Percentiles rank a stretch among this genome's conserved stretches.
Conservation (phyloP, 2,329 filamentous ascomycete genomes). For the Penicillium sp. region DNA sequence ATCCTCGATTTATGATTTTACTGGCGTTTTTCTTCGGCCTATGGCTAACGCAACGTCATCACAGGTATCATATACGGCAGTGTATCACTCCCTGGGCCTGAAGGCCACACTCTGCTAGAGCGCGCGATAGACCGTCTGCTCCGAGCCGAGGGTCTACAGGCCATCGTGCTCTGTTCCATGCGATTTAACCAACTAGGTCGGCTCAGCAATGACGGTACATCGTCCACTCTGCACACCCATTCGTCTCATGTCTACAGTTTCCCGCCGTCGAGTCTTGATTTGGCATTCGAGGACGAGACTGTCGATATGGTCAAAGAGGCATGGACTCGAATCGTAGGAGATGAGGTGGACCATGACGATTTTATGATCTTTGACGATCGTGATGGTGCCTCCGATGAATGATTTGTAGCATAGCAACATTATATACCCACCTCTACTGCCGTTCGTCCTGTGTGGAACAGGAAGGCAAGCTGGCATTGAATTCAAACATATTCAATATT, state of each 20-base stretch:
- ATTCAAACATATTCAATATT: background rate
- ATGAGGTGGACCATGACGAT: conserved; percentile 46
- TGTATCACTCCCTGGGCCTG: conserved; percentile 35
- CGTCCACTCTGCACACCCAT: conserved; percentile 16
- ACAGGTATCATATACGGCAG: conserved; percentile 58
- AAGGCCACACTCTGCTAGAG: conserved; percentile 41
- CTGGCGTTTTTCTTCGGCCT: conserved; percentile 18
- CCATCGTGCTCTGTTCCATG: conserved; percentile 50
- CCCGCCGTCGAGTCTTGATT: conserved; percentile 56
- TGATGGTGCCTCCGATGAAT: conserved; percentile 56
- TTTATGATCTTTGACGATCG: conserved; percentile 80
- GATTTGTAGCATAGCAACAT: conserved; percentile 18
- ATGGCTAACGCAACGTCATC: conserved; percentile 33
- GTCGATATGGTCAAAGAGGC: conserved; percentile 63
- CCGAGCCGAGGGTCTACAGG: conserved; percentile 30
- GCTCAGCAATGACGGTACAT: conserved; percentile 12
- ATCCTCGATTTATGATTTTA: conserved; percentile 11
- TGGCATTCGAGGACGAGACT: conserved; percentile 68
- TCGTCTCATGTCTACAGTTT: conserved; percentile 53
- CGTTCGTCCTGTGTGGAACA: no score
- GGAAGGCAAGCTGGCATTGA: background rate
- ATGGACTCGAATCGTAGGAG: conserved; percentile 63
- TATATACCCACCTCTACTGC: background rate
- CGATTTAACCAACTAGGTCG: conserved; percentile 48
- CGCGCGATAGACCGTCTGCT: conserved; percentile 43